phyloP scores from a whole-genome alignment of 2,329 filamentous ascomycete genomes.

The Leptodontidium sp. region DNA sequence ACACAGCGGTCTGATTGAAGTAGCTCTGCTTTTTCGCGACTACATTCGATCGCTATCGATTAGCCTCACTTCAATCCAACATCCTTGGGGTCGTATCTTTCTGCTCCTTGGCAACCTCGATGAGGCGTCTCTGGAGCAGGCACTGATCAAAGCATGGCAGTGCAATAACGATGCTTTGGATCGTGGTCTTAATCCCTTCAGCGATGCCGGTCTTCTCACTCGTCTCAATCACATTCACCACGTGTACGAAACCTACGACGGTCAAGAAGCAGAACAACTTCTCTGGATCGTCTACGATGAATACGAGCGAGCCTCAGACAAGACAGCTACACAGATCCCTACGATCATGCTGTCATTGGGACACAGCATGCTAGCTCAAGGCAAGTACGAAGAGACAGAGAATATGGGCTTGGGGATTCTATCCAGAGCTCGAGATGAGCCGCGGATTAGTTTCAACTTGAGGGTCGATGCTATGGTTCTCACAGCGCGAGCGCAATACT shows the following conservation, averaged over 20 bases:
- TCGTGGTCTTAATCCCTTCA: not conserved
- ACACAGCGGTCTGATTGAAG: not conserved
- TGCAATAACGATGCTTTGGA: not conserved
- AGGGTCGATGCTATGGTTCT: not conserved
- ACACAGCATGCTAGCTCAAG: not conserved
- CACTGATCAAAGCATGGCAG: not conserved
- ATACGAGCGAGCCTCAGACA: not conserved
- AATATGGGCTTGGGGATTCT: not conserved
- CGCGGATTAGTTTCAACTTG: not conserved
- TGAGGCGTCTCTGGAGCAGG: not conserved
- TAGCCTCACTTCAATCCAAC: not conserved
- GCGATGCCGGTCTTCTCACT: not conserved
- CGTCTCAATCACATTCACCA: not conserved
- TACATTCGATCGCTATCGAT: not conserved
- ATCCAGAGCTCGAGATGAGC: not conserved
- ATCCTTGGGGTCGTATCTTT: not conserved
- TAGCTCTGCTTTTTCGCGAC: not conserved
- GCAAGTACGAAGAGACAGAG: not conserved
- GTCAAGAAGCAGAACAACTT: not conserved
- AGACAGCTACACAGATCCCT: not conserved
- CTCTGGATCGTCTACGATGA: not conserved
- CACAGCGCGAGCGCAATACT: not conserved
- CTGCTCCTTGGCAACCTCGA: not conserved
- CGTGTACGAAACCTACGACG: not conserved
- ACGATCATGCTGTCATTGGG: not conserved